Percentiles rank a stretch among this genome's conserved stretches.
Evolutionary conservation across 2,329 filamentous ascomycete genomes (phyloP).

Genomic region (Nigrospora sphaerica): DNA sequence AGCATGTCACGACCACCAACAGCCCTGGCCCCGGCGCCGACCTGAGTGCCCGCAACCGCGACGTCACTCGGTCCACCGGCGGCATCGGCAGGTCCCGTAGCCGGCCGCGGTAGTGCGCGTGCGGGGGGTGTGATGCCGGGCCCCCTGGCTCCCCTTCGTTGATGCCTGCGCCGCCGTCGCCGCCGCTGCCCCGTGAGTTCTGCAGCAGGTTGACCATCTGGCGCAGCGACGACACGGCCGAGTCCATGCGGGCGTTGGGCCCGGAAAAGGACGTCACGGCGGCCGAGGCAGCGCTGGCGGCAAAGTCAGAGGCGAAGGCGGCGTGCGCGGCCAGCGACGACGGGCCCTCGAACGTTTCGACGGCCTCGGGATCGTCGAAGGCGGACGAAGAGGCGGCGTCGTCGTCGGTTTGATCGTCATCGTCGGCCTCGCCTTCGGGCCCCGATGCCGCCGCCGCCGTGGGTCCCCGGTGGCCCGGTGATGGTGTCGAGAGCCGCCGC

Average conservation of each 20-base stretch:
- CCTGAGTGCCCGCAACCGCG: slow-evolving; percentile 40
- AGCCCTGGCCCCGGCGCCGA: slow-evolving; percentile 37
- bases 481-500: too few species aligned
- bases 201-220: slow-evolving; percentile 47
- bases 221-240: slow-evolving; percentile 42
- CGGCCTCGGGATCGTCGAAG: slow-evolving; percentile 47
- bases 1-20: slow-evolving; percentile 42
- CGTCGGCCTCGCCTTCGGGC: too few species aligned
- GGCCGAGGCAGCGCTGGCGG: slow-evolving; percentile 25
- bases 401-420: too few species aligned
- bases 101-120: slow-evolving; percentile 37
- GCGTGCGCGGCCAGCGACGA: slow-evolving; percentile 38
- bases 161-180: not conserved
- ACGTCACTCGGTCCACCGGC: slow-evolving; percentile 42
- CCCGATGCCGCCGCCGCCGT: too few species aligned
- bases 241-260: slow-evolving; percentile 48
- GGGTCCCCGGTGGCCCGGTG: too few species aligned
- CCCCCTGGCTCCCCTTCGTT: too few species aligned
- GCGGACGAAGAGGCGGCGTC: slow-evolving; percentile 21
- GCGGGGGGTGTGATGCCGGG: slow-evolving; percentile 20
- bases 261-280: slow-evolving; percentile 19
- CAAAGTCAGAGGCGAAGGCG: slow-evolving; percentile 37
- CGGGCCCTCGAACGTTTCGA: slow-evolving; percentile 35
- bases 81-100: slow-evolving; percentile 48
- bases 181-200: slow-evolving; percentile 10